These are phyloP conservation scores for Arctium lappa DNA, from an alignment of 129 eudicot species.

Conservation along the genomic window DNA sequence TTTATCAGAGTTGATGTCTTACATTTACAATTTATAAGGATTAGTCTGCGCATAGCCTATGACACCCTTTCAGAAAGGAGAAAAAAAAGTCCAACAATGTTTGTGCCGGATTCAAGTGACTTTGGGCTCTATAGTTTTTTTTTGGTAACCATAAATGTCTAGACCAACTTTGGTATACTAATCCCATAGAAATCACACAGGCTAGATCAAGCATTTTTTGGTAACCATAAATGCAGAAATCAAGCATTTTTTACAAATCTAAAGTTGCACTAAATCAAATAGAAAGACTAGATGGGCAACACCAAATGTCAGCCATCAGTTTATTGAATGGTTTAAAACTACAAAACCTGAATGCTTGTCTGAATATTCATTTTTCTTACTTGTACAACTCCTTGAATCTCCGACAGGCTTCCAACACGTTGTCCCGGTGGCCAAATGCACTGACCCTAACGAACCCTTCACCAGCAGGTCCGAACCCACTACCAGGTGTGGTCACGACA, in stretches of 20 bases:
- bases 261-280: constrained; percentile 3
- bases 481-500: constrained; percentile 94
- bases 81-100: too few relatives aligned
- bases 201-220: constrained; percentile 21
- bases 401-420: constrained; percentile 90
- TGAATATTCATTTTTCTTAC: constrained; percentile 32
- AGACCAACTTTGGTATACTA: too few relatives aligned
- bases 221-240: too few relatives aligned
- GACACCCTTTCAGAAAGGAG: too few relatives aligned
- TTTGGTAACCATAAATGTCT: too few relatives aligned
- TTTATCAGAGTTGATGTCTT: too few relatives aligned
- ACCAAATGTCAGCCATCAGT: background rate
- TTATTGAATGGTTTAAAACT: constrained; percentile 15
- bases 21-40: too few relatives aligned
- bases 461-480: constrained; percentile 98
- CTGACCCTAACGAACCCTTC: constrained; percentile 94
- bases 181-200: background rate
- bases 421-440: constrained; percentile 83
- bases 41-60: too few relatives aligned
- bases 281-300: constrained; percentile 3
- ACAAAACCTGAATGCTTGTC: constrained; percentile 10
- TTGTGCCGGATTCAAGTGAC: too few relatives aligned
- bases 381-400: constrained; percentile 91
- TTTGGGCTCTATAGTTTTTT: too few relatives aligned
- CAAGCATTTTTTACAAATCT: constrained; percentile 20